phyloP scores from a whole-genome alignment of 441 rosid genomes.

The Corymbia calophylla region DNA sequence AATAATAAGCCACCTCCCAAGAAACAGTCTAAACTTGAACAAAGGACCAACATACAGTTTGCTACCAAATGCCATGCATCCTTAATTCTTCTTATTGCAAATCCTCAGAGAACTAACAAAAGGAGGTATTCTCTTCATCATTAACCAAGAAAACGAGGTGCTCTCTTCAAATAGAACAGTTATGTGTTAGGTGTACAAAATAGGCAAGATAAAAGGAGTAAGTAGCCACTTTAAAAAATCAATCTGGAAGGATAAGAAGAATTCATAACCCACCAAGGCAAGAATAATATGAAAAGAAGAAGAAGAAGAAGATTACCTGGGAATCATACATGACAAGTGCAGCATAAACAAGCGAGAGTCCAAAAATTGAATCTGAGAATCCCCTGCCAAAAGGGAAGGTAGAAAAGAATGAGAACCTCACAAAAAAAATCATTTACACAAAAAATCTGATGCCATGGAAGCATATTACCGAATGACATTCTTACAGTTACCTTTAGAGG shows the following conservation, averaged over 20 bases:
- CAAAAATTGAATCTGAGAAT: conserved; percentile 73
- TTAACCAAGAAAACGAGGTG: background rate
- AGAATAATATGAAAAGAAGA: background rate
- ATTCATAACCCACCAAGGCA: background rate
- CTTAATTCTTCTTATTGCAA: background rate
- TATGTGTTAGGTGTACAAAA: background rate
- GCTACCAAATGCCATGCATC: background rate
- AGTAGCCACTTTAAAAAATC: background rate
- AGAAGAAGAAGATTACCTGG: conserved; percentile 37
- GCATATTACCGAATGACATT: too few species aligned
- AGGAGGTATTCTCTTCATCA: background rate
- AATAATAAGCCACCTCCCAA: background rate
- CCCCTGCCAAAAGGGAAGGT: conserved; percentile 41
- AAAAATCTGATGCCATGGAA: too few species aligned
- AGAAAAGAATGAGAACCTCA: background rate
- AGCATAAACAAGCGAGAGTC: conserved; percentile 68
- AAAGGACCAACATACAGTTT: background rate
- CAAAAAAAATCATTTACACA: background rate
- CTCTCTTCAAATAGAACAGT: background rate
- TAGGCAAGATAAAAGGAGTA: background rate
- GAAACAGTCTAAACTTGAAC: background rate
- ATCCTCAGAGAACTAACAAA: background rate
- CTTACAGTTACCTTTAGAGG: too few species aligned
- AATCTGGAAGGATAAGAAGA: background rate
- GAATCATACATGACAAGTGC: conserved; percentile 86